phyloP scores from a whole-genome alignment of 1,284 basidiomycete species.

The Calocybe gambosa region DNA sequence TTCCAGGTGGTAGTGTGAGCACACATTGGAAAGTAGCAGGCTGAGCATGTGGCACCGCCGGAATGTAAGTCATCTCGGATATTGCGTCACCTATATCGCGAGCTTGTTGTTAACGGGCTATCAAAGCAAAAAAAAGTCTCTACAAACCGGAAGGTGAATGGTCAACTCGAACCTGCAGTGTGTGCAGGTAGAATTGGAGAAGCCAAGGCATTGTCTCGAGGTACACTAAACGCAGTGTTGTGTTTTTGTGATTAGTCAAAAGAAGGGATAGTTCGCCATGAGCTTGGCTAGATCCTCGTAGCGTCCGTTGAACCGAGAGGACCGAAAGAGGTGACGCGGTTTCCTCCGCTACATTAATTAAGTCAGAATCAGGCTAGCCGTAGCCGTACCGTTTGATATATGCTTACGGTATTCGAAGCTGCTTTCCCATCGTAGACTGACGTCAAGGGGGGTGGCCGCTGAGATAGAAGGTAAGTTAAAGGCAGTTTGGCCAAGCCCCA shows the following conservation, averaged over 20 bases:
- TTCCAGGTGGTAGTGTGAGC: slow-evolving; percentile 65
- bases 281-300: slow-evolving; percentile 75
- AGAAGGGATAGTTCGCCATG: slow-evolving; percentile 67
- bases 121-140: neutral
- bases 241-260: slow-evolving; percentile 59
- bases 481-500: neutral
- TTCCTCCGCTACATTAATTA: slow-evolving; percentile 16
- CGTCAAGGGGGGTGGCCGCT: slow-evolving; percentile 41
- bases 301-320: slow-evolving; percentile 64
- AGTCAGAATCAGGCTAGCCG: neutral
- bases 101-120: slow-evolving; percentile 8
- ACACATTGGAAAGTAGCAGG: slow-evolving; percentile 73
- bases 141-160: slow-evolving; percentile 40
- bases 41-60: slow-evolving; percentile 62
- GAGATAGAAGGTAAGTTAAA: slow-evolving; percentile 11
- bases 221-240: slow-evolving; percentile 59
- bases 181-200: slow-evolving; percentile 84
- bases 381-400: neutral
- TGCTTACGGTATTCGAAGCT: slow-evolving; percentile 57
- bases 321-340: slow-evolving; percentile 32
- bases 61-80: slow-evolving; percentile 57
- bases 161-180: slow-evolving; percentile 48
- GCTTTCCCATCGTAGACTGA: slow-evolving; percentile 52
- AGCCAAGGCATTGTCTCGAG: slow-evolving; percentile 94
- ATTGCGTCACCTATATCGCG: slow-evolving; percentile 48